A percentile compares a stretch with the other conserved stretches of the same genome.
These are phyloP conservation scores for Gossypium schwendimanii DNA, from an alignment of 441 rosid species.

Conservation along the genomic window DNA sequence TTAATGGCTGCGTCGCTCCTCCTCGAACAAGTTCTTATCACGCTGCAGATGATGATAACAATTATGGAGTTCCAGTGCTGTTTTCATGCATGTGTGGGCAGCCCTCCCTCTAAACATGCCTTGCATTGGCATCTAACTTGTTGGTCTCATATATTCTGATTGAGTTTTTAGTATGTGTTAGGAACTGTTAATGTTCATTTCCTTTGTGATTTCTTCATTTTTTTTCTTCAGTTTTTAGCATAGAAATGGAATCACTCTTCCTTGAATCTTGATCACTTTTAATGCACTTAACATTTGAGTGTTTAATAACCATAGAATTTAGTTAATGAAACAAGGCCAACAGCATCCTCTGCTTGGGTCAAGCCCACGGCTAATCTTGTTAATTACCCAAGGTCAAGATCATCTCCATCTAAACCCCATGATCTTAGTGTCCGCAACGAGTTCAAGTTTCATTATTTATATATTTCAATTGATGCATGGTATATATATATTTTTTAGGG, in stretches of 20 bases:
- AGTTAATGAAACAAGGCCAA: not conserved
- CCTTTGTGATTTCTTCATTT: not conserved
- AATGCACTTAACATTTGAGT: not conserved
- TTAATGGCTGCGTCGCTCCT: conserved; percentile 45
- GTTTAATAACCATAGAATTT: not conserved
- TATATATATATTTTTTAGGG: no score
- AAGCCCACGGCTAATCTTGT: not conserved
- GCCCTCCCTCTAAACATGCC: conserved; percentile 4
- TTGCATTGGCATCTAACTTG: not conserved
- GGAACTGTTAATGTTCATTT: not conserved
- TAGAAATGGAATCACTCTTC: not conserved
- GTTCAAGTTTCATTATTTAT: not conserved
- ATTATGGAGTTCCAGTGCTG: conserved; percentile 22
- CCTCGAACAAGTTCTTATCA: conserved; percentile 21
- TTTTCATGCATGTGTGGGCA: conserved; percentile 39
- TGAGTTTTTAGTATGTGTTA: not conserved
- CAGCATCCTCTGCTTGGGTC: not conserved
- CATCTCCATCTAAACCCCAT: not conserved
- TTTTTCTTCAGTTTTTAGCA: not conserved
- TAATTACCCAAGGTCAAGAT: not conserved
- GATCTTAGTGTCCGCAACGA: not conserved
- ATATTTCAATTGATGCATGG: not conserved
- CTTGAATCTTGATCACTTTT: not conserved
- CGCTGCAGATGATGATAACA: not conserved
- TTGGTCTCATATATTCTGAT: conserved; percentile 6